These are phyloP conservation scores for Pyrenula massariospora DNA, from an alignment of 495 filamentous ascomycete species.

Conservation along the genomic window DNA sequence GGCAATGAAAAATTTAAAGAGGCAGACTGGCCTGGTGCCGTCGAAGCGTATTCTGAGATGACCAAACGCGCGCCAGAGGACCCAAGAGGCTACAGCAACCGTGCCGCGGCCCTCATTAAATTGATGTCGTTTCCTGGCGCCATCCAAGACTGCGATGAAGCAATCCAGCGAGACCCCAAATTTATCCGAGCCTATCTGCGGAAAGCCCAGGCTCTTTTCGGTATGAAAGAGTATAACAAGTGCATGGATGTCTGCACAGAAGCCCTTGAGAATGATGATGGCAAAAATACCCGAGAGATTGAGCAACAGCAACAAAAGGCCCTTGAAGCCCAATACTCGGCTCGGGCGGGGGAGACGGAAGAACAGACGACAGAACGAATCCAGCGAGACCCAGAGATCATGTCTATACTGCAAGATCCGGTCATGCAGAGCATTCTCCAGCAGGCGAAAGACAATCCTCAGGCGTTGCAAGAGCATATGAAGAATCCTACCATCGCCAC, in stretches of 20 bases:
- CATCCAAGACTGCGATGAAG: slow-evolving; percentile 83
- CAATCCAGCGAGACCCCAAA: slow-evolving; percentile 78
- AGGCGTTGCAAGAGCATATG: slow-evolving; percentile 92
- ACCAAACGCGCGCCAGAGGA: slow-evolving; percentile 89
- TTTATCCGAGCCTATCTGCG: slow-evolving; percentile 94
- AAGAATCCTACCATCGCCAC: slow-evolving; percentile 70
- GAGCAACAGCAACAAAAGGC: slow-evolving; percentile 92
- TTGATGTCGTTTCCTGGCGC: slow-evolving; percentile 89
- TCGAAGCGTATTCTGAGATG: slow-evolving; percentile 95
- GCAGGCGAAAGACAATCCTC: slow-evolving; percentile 88
- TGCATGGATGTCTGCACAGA: slow-evolving; percentile 82
- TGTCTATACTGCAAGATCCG: slow-evolving; percentile 83
- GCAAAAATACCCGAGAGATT: slow-evolving; percentile 76
- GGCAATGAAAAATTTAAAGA: slow-evolving; percentile 96
- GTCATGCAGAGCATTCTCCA: slow-evolving; percentile 97
- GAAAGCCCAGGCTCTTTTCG: slow-evolving; percentile 85
- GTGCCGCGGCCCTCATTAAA: slow-evolving; percentile 93
- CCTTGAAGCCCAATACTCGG: slow-evolving; percentile 76
- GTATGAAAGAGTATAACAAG: slow-evolving; percentile 95
- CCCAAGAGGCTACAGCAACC: slow-evolving; percentile 91
- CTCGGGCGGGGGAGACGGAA: slow-evolving; percentile 88
- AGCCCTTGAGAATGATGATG: slow-evolving; percentile 63
- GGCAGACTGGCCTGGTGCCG: slow-evolving; percentile 88
- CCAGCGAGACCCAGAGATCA: slow-evolving; percentile 88
- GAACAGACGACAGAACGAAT: slow-evolving; percentile 90